Percentiles rank a stretch among this genome's conserved stretches.
These are phyloP conservation scores for Paecilomyces niveus DNA, from an alignment of 2,329 filamentous ascomycete species.

Conservation along the genomic window DNA sequence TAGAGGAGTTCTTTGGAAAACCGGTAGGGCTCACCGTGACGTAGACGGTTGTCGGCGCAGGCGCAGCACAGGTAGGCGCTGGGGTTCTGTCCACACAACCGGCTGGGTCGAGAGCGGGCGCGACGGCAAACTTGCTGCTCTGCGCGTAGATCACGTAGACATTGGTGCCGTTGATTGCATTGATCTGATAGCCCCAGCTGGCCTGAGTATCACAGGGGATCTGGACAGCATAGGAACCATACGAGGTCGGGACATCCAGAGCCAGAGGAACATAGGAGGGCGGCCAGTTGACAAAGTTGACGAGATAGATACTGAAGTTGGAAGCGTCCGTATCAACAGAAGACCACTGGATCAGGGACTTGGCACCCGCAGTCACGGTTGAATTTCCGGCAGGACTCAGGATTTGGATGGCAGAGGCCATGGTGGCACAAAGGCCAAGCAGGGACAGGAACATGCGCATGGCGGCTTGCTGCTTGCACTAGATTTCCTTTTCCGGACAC, in stretches of 20 bases:
- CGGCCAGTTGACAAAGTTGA: conserved; percentile 42
- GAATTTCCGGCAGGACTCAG: neutral
- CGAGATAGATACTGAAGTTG: conserved; percentile 35
- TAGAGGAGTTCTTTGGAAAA: conserved; percentile 5
- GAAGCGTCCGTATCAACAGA: conserved; percentile 36
- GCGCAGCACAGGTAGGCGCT: conserved; percentile 8
- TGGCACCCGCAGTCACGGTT: neutral
- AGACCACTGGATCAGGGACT: conserved; percentile 24
- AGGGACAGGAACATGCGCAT: conserved; percentile 1
- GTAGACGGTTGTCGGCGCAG: conserved; percentile 13
- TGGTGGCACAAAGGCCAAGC: neutral
- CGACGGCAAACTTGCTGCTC: conserved; percentile 33
- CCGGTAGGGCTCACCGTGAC: conserved; percentile 15
- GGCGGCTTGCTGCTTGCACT: neutral
- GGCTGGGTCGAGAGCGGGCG: conserved; percentile 5
- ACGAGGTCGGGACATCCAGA: conserved; percentile 25
- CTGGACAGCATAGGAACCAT: conserved; percentile 25
- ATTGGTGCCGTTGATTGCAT: conserved; percentile 42
- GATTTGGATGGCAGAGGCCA: neutral
- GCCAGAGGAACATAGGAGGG: conserved; percentile 33
- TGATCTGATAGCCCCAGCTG: conserved; percentile 38
- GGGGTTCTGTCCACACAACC: conserved; percentile 20
- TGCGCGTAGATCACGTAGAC: conserved; percentile 40
- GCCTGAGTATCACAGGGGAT: conserved; percentile 32
- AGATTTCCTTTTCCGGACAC: neutral